Evolutionary conservation across 2,329 filamentous ascomycete species (phyloP).

Genomic region (Sclerotinia subarctica): DNA sequence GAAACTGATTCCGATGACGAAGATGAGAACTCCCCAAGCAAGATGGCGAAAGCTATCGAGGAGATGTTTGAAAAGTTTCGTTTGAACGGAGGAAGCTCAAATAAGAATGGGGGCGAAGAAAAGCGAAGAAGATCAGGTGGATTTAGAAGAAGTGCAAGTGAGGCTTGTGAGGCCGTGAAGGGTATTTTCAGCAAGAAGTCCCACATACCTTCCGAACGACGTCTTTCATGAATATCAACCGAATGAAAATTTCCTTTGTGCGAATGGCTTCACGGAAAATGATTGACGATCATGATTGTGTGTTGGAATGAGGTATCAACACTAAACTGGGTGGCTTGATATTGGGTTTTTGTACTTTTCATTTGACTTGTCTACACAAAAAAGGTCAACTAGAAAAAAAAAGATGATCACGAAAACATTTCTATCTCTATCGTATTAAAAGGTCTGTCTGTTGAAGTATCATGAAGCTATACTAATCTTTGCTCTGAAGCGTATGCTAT

Average conservation of each 20-base stretch:
- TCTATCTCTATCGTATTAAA: background rate
- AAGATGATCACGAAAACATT: background rate
- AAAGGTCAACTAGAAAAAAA: background rate
- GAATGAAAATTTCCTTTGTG: background rate
- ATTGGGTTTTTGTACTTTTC: slow-evolving; percentile 3
- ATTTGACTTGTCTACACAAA: background rate
- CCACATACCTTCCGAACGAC: background rate
- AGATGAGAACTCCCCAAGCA: slow-evolving; percentile 17
- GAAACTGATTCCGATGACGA: slow-evolving; percentile 18
- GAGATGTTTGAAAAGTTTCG: slow-evolving; percentile 21
- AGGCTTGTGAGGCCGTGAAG: slow-evolving; percentile 13
- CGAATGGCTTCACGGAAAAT: background rate
- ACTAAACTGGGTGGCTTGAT: background rate
- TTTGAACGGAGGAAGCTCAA: background rate
- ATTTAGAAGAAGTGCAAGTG: slow-evolving; percentile 19
- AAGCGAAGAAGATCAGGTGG: slow-evolving; percentile 11
- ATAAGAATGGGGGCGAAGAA: background rate
- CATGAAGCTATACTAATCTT: background rate
- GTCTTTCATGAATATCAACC: background rate
- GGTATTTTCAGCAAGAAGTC: slow-evolving; percentile 19
- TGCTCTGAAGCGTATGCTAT: background rate
- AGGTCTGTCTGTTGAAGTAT: background rate
- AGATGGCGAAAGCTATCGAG: slow-evolving; percentile 19
- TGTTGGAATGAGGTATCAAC: background rate
- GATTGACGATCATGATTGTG: slow-evolving; percentile 17